Evolutionary conservation across 1,284 basidiomycete species (phyloP).

Genomic region (Malassezia equina): DNA sequence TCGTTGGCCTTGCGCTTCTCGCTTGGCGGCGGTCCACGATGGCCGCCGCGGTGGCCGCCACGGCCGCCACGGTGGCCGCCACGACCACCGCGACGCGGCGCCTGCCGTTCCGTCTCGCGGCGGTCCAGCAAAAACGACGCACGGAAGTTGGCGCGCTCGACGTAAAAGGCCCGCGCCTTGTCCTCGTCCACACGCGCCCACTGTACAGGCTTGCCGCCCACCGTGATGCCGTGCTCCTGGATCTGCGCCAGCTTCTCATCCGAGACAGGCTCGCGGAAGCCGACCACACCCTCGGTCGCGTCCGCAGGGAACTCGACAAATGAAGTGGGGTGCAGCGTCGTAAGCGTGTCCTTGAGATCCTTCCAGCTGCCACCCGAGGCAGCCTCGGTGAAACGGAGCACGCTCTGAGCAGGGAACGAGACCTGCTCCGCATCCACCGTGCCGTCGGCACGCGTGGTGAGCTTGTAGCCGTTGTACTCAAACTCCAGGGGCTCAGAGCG

Average conservation of each 20-base stretch:
- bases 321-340: slow-evolving; percentile 33
- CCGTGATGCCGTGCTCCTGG: slow-evolving; percentile 48
- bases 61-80: slow-evolving; percentile 39
- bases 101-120: slow-evolving; percentile 48
- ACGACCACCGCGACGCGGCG: slow-evolving; percentile 52
- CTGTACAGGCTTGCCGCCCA: slow-evolving; percentile 48
- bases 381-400: slow-evolving; percentile 58
- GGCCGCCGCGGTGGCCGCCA: slow-evolving; percentile 7
- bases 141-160: slow-evolving; percentile 58
- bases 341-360: slow-evolving; percentile 50
- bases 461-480: slow-evolving; percentile 49
- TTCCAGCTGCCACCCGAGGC: slow-evolving; percentile 51
- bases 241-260: slow-evolving; percentile 51
- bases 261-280: slow-evolving; percentile 49
- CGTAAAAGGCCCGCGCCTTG: slow-evolving; percentile 64
- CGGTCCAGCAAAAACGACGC: slow-evolving; percentile 51
- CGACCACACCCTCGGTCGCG: slow-evolving; percentile 50
- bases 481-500: slow-evolving; percentile 47
- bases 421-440: slow-evolving; percentile 62
- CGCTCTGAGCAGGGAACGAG: slow-evolving; percentile 58
- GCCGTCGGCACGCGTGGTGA: slow-evolving; percentile 60
- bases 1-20: slow-evolving; percentile 34
- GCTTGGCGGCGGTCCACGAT: slow-evolving; percentile 16
- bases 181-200: slow-evolving; percentile 52
- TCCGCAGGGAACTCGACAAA: slow-evolving; percentile 40